Percentiles rank a stretch among this genome's conserved stretches.
Conservation (phyloP, 2,329 filamentous ascomycete genomes). For the Colletotrichum musae region DNA sequence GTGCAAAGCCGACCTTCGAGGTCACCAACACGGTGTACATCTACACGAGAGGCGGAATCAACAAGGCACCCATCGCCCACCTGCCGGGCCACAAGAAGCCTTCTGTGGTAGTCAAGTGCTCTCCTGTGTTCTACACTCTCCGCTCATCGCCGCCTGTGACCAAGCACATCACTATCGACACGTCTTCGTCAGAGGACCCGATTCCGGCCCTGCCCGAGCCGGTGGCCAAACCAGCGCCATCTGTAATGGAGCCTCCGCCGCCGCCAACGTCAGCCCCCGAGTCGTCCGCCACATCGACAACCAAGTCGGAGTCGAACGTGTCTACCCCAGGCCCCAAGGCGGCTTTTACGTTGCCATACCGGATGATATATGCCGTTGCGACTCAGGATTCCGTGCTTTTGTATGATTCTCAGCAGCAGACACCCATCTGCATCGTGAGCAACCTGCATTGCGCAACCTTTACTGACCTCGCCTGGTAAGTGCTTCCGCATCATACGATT, state of each 20-base stretch:
- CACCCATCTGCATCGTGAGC: constrained; percentile 93
- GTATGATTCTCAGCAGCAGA: constrained; percentile 97
- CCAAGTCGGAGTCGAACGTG: constrained; percentile 58
- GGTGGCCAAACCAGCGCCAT: constrained; percentile 73
- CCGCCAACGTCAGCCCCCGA: constrained; percentile 66
- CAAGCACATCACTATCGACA: constrained; percentile 95
- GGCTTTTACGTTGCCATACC: constrained; percentile 89
- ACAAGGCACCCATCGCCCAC: constrained; percentile 95
- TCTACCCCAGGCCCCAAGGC: constrained; percentile 73
- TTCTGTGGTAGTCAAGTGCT: constrained; percentile 95
- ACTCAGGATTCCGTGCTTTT: constrained; percentile 95
- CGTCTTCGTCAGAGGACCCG: constrained; percentile 86
- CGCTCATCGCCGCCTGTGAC: constrained; percentile 78
- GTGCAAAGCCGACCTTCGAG: constrained; percentile 83
- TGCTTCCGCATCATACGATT: constrained; percentile 32
- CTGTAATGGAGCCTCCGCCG: constrained; percentile 88
- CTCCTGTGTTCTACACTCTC: constrained; percentile 88
- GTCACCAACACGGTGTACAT: constrained; percentile 98
- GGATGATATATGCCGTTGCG: constrained; percentile 96
- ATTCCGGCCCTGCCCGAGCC: constrained; percentile 90
- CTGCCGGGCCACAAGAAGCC: constrained; percentile 98
- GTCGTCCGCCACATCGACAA: constrained; percentile 55
- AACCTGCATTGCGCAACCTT: constrained; percentile 98
- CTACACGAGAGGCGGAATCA: constrained; percentile 95
- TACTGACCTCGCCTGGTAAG: constrained; percentile 94